A percentile compares a stretch with the other conserved stretches of the same genome.
Conservation (phyloP, 1,284 basidiomycete species). For the Cerrena zonata region DNA sequence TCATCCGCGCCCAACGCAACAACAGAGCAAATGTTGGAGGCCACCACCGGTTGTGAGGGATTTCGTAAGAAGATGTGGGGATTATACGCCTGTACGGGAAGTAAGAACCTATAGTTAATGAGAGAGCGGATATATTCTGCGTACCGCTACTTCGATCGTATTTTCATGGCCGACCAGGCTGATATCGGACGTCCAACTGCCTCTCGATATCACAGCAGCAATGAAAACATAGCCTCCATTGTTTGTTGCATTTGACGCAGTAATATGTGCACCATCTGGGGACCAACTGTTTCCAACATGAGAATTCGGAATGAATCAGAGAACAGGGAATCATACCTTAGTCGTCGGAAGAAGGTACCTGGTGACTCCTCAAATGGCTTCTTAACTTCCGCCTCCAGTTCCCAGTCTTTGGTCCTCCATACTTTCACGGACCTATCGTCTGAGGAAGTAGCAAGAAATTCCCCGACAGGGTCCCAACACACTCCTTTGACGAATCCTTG, state of each 20-base stretch:
- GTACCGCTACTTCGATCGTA: constrained; percentile 89
- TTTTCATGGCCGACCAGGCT: constrained; percentile 96
- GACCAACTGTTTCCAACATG: constrained; percentile 70
- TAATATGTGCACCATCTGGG: constrained; percentile 95
- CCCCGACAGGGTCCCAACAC: constrained; percentile 95
- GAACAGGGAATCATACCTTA: constrained; percentile 55
- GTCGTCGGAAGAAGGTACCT: constrained; percentile 88
- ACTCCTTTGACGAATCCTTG: constrained; percentile 98
- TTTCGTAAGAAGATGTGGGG: constrained; percentile 86
- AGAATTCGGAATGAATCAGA: neutral
- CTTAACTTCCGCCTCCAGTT: constrained; percentile 73
- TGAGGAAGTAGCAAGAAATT: constrained; percentile 93
- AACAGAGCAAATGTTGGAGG: constrained; percentile 77
- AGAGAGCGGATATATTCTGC: constrained; percentile 21
- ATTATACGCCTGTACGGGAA: constrained; percentile 69
- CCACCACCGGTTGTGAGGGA: constrained; percentile 53
- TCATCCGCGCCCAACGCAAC: constrained; percentile 90
- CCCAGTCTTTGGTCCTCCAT: constrained; percentile 93
- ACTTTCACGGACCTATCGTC: constrained; percentile 95
- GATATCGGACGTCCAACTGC: constrained; percentile 83
- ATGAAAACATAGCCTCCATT: constrained; percentile 94
- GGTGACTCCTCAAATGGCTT: constrained; percentile 93
- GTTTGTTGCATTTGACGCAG: constrained; percentile 95
- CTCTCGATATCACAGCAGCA: constrained; percentile 86
- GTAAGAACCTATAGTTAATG: constrained; percentile 20